phyloP scores from a whole-genome alignment of 2,329 filamentous ascomycete species.

The Neonectria neomacrospora region DNA sequence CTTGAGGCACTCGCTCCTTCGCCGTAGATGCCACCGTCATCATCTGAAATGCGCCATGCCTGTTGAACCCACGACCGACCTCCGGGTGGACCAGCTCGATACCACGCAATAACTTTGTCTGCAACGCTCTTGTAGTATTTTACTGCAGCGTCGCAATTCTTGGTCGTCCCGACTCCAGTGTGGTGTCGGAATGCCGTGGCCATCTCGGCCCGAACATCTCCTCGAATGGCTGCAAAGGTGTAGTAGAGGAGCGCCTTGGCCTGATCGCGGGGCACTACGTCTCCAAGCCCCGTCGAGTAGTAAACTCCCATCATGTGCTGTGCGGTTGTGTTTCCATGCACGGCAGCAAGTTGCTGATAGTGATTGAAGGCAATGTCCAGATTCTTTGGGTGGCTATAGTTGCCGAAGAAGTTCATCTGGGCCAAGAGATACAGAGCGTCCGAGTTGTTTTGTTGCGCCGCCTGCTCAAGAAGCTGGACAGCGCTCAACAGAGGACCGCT shows the following conservation, averaged over 20 bases:
- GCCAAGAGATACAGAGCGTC: conserved; percentile 91
- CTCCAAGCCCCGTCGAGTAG: conserved; percentile 92
- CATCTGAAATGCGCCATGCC: conserved; percentile 87
- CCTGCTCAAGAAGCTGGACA: conserved; percentile 63
- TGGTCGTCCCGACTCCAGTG: conserved; percentile 83
- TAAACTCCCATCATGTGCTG: conserved; percentile 97
- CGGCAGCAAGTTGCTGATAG: conserved; percentile 80
- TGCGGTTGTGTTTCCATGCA: conserved; percentile 88
- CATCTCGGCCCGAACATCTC: conserved; percentile 91
- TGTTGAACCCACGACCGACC: conserved; percentile 82
- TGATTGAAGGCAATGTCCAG: conserved; percentile 82
- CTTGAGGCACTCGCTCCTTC: conserved; percentile 93
- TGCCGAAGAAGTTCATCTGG: conserved; percentile 97
- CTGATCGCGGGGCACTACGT: conserved; percentile 84
- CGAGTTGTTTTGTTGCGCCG: conserved; percentile 69
- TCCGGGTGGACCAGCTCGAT: conserved; percentile 89
- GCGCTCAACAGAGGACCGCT: conserved; percentile 61
- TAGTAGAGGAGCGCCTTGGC: conserved; percentile 94
- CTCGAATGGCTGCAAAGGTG: conserved; percentile 88
- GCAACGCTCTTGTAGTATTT: conserved; percentile 94
- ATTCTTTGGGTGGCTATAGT: conserved; percentile 87
- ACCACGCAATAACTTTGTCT: conserved; percentile 90
- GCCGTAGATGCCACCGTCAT: conserved; percentile 91
- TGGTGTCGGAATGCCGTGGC: conserved; percentile 89
- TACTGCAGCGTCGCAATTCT: conserved; percentile 85